phyloP scores from a whole-genome alignment of 1,284 basidiomycete genomes.

The Malassezia yamatoensis region DNA sequence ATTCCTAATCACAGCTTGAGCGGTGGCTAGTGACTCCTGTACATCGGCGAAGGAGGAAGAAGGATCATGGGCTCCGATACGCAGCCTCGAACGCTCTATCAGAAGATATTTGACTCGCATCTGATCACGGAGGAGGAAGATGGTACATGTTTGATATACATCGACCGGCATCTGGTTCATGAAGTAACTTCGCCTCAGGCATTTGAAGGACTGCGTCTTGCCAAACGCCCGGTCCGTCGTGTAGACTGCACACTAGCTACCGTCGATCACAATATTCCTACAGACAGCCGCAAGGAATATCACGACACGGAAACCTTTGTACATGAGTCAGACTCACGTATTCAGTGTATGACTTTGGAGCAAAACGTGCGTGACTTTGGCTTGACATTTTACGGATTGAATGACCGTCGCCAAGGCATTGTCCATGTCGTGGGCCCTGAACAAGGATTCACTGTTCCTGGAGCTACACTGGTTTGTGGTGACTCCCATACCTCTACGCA shows the following conservation, averaged over 20 bases:
- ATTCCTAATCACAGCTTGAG: constrained; percentile 1
- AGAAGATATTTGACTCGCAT: constrained; percentile 46
- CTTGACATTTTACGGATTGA: constrained; percentile 45
- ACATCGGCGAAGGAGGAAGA: no score
- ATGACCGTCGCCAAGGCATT: constrained; percentile 45
- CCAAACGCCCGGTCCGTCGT: constrained; percentile 34
- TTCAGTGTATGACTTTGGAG: constrained; percentile 45
- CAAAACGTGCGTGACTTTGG: constrained; percentile 46
- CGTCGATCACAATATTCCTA: constrained; percentile 47
- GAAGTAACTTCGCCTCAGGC: constrained; percentile 47
- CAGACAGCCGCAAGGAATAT: constrained; percentile 38
- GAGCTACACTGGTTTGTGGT: constrained; percentile 44
- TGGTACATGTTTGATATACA: constrained; percentile 43
- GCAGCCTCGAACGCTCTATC: constrained; percentile 36
- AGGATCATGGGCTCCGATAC: neutral
- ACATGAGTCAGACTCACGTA: constrained; percentile 40
- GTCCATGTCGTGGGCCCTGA: constrained; percentile 47
- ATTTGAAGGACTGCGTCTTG: constrained; percentile 43
- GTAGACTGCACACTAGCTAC: constrained; percentile 46
- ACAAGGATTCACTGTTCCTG: constrained; percentile 45
- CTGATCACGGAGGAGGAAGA: constrained; percentile 38
- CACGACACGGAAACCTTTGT: constrained; percentile 43
- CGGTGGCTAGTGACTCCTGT: no score
- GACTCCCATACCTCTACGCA: constrained; percentile 47
- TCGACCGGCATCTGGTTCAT: constrained; percentile 45